A percentile compares a stretch with the other conserved stretches of the same genome.
Conservation (phyloP, 2,329 filamentous ascomycete genomes). For the Aquanectria penicillioides region DNA sequence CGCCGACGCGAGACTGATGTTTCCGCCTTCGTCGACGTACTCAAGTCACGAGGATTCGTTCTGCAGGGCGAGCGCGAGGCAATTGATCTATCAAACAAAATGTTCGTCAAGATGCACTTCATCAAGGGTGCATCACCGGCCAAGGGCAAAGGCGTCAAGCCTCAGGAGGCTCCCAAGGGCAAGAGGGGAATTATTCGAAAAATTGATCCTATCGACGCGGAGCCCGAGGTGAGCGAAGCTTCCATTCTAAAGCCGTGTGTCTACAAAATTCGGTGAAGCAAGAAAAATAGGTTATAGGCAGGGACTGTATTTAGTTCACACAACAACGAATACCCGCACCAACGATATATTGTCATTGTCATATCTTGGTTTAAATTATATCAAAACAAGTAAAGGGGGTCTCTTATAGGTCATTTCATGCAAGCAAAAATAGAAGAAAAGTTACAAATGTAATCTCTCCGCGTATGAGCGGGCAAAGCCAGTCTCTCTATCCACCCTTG, state of each 20-base stretch:
- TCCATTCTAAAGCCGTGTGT: conserved; percentile 89
- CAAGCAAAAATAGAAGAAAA: conserved; percentile 21
- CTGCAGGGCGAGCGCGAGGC: conserved; percentile 73
- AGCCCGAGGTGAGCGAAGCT: conserved; percentile 71
- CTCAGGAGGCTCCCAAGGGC: conserved; percentile 66
- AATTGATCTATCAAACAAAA: conserved; percentile 89
- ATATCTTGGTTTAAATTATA: conserved; percentile 26
- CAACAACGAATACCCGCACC: conserved; percentile 30
- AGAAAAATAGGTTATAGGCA: not conserved
- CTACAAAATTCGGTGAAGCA: conserved; percentile 82
- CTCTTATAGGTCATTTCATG: conserved; percentile 24
- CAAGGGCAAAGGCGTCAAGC: conserved; percentile 76
- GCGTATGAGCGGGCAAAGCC: conserved; percentile 20
- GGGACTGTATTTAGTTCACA: conserved; percentile 23
- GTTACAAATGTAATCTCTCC: conserved; percentile 21
- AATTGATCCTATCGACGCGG: conserved; percentile 64
- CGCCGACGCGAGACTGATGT: conserved; percentile 83
- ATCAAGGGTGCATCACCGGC: conserved; percentile 81
- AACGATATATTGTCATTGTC: conserved; percentile 27
- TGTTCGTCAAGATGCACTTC: conserved; percentile 99
- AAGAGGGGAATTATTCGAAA: conserved; percentile 65
- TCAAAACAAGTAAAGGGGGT: conserved; percentile 11
- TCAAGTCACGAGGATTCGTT: conserved; percentile 85
- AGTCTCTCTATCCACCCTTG: conserved; percentile 35
- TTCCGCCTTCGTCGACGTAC: conserved; percentile 83